Base-by-base conservation (phyloP, 2,329 filamentous ascomycete species). In the Aspergillus sp. region DNA sequence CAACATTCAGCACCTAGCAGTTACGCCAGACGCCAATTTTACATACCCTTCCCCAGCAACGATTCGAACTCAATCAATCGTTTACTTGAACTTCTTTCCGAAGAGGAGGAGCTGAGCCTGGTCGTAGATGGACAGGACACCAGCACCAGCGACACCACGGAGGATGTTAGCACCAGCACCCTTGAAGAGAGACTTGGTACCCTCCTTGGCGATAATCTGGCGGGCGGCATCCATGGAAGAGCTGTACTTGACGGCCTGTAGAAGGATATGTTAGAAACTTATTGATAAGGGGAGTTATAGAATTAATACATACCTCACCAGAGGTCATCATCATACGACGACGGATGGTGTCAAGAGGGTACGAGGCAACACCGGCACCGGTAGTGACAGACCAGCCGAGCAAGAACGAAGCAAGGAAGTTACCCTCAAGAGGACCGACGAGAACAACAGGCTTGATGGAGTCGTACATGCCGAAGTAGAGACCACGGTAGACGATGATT, bases 391-490 rank as follows among this genome's bases (percentile, higher is more conserved):
- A 80, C 93, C 93, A 98, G 74, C 93, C 93, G 77, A 98, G 93
- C 73, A 83, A 71, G 90, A 98, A 98, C 64, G 93, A 98, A 75
- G 93, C 93, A 70, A 98, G 81, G 90, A 98, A 98, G 88, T 91
- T 96, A 81, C 90, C 90, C 80, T 90, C 84, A 67, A 98, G 89
- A 75, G 73, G 57, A 74, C 93, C 93, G 74, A 86, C 83, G 62
- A 98, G 89, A 78, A 97, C 76, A 71, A 97, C 88, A 67, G 93
- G 93, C 90, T 98, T 98, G 84, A 98, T 85, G 66, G 93, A 98
- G 82, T 98, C 93, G 90, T 98, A 98, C 87, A 98, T 87, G 75
- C 93, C 93, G 87, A 98, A 98, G 90, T 98, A 98, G 69, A 98
- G 90, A 96, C 93, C 93, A 89, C 93, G 93, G 89, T 98, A 98